These are phyloP conservation scores for Rhododendron simsii DNA, from an alignment of 148 eudicot genomes.

Conservation along the genomic window DNA sequence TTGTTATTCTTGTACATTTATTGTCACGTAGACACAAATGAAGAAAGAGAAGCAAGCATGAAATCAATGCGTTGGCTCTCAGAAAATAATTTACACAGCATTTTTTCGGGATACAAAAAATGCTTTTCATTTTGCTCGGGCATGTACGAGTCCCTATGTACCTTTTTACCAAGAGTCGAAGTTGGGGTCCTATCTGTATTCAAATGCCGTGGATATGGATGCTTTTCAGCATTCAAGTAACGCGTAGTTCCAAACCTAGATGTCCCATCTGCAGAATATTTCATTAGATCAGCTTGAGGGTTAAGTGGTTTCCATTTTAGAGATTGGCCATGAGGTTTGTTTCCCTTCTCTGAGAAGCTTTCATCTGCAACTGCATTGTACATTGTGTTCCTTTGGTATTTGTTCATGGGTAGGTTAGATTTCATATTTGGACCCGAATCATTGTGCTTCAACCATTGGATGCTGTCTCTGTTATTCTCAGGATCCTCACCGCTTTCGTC, in stretches of 20 bases:
- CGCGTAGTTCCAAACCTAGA: neutral
- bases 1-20: neutral
- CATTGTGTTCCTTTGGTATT: neutral
- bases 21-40: neutral
- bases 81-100: neutral
- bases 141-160: neutral
- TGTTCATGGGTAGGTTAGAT: neutral
- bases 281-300: neutral
- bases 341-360: neutral
- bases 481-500: slow-evolving; percentile 7
- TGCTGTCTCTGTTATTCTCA: neutral
- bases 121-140: neutral
- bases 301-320: slow-evolving; percentile 1
- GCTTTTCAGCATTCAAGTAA: slow-evolving; percentile 2
- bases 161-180: neutral
- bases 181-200: neutral
- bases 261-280: slow-evolving; percentile 8
- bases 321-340: neutral
- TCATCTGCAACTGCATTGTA: slow-evolving; percentile 4
- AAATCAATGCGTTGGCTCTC: neutral
- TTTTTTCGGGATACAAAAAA: neutral
- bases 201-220: neutral
- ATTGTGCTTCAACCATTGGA: neutral
- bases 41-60: neutral
- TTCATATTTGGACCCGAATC: neutral